These are phyloP conservation scores for Smittium mucronatum DNA, from an alignment of 371 early-diverging fungal species.

Conservation along the genomic window DNA sequence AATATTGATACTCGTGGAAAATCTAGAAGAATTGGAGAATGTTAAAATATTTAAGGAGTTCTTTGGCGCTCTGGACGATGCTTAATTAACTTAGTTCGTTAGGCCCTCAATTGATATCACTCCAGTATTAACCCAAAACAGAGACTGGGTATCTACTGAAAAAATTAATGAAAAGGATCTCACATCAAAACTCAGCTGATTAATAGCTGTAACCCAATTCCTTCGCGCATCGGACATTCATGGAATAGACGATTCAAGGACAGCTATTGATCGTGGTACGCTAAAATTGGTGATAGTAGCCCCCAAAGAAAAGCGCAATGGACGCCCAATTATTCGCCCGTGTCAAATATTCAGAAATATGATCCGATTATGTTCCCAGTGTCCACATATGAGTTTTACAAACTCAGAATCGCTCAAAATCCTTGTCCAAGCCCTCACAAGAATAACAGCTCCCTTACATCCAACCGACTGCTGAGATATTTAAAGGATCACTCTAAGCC, in stretches of 20 bases:
- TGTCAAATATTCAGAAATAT: background rate
- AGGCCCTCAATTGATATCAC: background rate
- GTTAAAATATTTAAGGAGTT: background rate
- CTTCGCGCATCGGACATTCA: background rate
- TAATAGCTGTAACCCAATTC: background rate
- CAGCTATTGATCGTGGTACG: background rate
- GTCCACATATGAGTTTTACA: background rate
- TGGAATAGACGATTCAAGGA: conserved; percentile 1
- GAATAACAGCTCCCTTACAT: background rate
- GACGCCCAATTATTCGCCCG: background rate
- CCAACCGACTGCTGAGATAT: background rate
- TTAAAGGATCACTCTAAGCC: background rate
- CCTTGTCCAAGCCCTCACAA: background rate
- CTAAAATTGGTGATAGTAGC: background rate
- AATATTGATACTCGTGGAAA: background rate
- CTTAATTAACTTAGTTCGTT: background rate
- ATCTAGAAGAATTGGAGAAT: background rate
- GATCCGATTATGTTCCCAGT: background rate
- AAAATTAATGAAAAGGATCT: background rate
- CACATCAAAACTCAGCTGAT: background rate
- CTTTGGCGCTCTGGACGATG: background rate
- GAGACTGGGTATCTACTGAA: background rate
- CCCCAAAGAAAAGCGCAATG: background rate
- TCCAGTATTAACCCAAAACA: background rate
- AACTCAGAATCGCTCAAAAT: background rate